Evolutionary conservation across 805 yeast genomes (phyloP), one percentile per base, ranked within the genome.

Genomic region (Myxozyma neotropica): DNA sequence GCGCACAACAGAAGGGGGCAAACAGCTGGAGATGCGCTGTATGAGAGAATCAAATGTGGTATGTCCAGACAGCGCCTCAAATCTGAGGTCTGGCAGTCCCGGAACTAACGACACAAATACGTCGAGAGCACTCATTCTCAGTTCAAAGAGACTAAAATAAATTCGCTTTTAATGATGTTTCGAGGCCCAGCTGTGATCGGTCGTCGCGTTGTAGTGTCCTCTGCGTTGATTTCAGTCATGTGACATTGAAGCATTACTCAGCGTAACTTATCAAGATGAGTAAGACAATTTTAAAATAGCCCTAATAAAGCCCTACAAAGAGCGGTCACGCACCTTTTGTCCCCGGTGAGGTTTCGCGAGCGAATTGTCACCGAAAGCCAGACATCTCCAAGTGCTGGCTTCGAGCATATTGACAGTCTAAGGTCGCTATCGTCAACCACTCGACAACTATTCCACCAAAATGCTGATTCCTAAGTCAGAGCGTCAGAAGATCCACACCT

Each of bases 401-500:
- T 19, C 17, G n/a, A 19, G 43, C 21, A 42, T 21, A 21, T 24
- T 15, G 26, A 19, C 46, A 7, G 27, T 21, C 26, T 15, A n/a
- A 19, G 17, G 29, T 42, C 46, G 43, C 43, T 21, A 23, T 42
- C 46, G 53, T 21, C 53, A 48, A 48, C 53, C n/a, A 19, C n/a
- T 36, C 44, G 23, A 48, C 43, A 36, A 17, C 12, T 35, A 35
- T 19, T 35, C 43, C 19, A 15, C 26, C 39, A 51, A 52, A 26
- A 94, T 94, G 99, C 87, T 94, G 85, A 94, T 94, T 86, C 98
- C 99, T 83, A 94, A 89, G 84, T 96, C 90, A 82, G 99, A 94
- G 81, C 92, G 99, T 88, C 90, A 89, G 85, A 89, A 89, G 92
- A 94, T 94, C 81, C 96, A 91, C 95, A 89, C 86, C 81, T 88